Evolutionary conservation across 106 monocot species (phyloP).

Genomic region (Acorus calamus): DNA sequence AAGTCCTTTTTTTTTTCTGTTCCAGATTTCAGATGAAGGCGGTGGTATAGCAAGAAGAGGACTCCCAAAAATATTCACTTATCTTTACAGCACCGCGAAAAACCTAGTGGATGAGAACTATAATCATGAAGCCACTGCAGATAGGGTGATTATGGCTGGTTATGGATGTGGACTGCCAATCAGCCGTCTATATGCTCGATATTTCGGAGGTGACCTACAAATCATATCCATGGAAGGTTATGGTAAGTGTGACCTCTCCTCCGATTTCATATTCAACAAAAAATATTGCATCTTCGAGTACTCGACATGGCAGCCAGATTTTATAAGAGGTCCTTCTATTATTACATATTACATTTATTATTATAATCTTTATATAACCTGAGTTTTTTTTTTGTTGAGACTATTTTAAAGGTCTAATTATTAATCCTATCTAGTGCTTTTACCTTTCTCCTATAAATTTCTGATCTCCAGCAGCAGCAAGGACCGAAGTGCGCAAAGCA

Average conservation of each 20-base stretch:
- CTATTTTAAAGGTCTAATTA: no score
- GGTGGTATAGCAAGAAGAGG: slow-evolving; percentile 96
- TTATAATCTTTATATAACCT: no score
- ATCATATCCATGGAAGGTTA: slow-evolving; percentile 99
- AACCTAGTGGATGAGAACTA: slow-evolving; percentile 49
- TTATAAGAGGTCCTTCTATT: no score
- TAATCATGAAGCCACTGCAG: slow-evolving; percentile 15
- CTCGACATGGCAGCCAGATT: no score
- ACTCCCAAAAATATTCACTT: slow-evolving; percentile 89
- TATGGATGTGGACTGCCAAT: slow-evolving; percentile 95
- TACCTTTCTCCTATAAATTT: no score
- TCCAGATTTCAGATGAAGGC: slow-evolving; percentile 95
- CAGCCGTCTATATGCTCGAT: slow-evolving; percentile 94
- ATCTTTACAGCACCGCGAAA: slow-evolving; percentile 90
- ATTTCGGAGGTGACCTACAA: slow-evolving; percentile 97
- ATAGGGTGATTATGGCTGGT: slow-evolving; percentile 80
- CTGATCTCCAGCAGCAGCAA: no score
- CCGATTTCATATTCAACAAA: neutral
- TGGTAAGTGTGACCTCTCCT: slow-evolving; percentile 30
- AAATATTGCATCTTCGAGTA: no score
- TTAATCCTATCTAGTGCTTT: no score
- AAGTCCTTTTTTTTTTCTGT: neutral
- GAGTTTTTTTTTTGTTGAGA: no score
- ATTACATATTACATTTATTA: no score
- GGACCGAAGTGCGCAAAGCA: no score